Base-by-base conservation (phyloP, 2,329 filamentous ascomycete genomes). In the Aspergillus calidoustus region DNA sequence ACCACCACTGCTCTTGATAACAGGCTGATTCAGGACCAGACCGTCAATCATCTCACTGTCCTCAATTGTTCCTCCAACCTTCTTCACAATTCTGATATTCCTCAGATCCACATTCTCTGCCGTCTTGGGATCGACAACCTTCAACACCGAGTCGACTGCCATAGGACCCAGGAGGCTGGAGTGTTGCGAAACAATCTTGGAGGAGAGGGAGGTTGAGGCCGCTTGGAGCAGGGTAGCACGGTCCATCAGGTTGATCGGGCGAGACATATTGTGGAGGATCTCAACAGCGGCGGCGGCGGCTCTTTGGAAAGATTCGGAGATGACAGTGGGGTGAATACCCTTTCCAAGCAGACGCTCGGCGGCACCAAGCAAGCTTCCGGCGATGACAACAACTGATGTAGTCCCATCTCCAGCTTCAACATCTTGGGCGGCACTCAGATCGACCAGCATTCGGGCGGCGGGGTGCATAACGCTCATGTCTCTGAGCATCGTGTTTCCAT, bases 401-500 rank as follows among this genome's bases (percentile, higher is more conserved):
- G 95, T 99, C 73, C 95, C 96, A 78, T 99, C 95, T 81, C 95
- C 95, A 66, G 95, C 95, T 80, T 99, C 95, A 64, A 99, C 93
- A 83, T 99, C 95, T 79, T 99, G 95, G 68, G 95, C 95, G 69
- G 95, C 92, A 72, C 94, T 96, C 65, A 99, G 87, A 79, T 99
- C 93, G 74, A 99, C 95, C 69, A 99, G 86, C 95, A 99, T 99
- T 83, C 97, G 97, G 55, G 95, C 95, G 53, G 96, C 96, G n/a
- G 95, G 95, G 77, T 99, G 95, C 90, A 99, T 93, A 69, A 99
- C 95, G 68, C 92, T 91, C 95, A 99, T 98, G 84, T 94, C 94
- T 83, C 91, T 96, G 75, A 99, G 83, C 94, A 99, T 99, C 61
- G 95, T 99, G 83, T 96, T 96, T 78, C 95, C 95, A 81, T 99